A percentile compares a stretch with the other conserved stretches of the same genome.
These are phyloP conservation scores for Moricandia arvensis DNA, from an alignment of 345 rosid species.

Conservation along the genomic window DNA sequence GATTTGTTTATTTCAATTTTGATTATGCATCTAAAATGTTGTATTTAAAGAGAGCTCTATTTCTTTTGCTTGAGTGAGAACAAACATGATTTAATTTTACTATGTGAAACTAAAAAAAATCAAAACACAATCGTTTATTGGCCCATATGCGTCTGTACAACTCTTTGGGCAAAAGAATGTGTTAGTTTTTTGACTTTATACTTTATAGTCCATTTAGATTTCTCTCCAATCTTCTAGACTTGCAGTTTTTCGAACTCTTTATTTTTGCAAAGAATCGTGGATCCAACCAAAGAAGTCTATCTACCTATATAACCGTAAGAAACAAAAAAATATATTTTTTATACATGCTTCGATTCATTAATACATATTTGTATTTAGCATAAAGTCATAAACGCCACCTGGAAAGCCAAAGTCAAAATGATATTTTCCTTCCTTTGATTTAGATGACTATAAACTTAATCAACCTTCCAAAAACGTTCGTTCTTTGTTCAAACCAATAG, in stretches of 20 bases:
- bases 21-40: neutral
- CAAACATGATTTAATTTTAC: no score
- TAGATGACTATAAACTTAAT: neutral
- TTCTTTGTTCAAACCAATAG: neutral
- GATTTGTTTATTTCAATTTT: neutral
- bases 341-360: neutral
- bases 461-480: neutral
- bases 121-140: no score
- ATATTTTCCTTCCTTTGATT: neutral
- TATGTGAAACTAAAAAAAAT: no score
- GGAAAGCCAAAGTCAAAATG: conserved; percentile 13
- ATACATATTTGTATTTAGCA: neutral
- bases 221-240: neutral
- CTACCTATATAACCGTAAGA: no score
- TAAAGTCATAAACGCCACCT: neutral
- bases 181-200: no score
- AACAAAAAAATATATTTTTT: no score
- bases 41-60: neutral
- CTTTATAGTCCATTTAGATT: neutral
- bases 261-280: neutral
- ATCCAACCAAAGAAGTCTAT: neutral
- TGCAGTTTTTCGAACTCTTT: neutral
- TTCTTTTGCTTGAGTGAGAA: no score
- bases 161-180: neutral
- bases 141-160: neutral